Conservation (phyloP, 1,139 yeast species). For the Pichia sp. region DNA sequence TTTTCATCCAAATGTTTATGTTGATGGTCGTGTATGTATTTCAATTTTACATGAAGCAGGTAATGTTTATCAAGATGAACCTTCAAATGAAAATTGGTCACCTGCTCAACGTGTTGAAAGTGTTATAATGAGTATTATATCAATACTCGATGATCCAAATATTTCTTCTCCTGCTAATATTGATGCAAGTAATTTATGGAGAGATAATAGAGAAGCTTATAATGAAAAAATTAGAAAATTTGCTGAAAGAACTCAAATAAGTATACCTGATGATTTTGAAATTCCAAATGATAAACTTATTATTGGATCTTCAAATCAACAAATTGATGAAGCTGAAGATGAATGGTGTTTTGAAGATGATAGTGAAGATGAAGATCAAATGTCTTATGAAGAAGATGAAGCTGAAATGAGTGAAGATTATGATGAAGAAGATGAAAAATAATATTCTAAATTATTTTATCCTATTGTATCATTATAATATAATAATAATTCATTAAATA, state of each 20-base stretch:
- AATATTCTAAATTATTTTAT: neutral
- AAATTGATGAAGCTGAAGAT: slow-evolving; percentile 31
- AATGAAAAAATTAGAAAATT: slow-evolving; percentile 71
- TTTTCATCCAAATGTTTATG: slow-evolving; percentile 90
- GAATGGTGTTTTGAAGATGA: slow-evolving; percentile 23
- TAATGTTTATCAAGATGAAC: slow-evolving; percentile 83
- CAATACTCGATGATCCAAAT: slow-evolving; percentile 88
- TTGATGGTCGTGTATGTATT: slow-evolving; percentile 89
- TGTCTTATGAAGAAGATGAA: slow-evolving; percentile 36
- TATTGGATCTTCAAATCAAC: slow-evolving; percentile 17
- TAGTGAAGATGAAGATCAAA: slow-evolving; percentile 26
- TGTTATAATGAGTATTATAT: slow-evolving; percentile 81
- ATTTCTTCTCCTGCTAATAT: slow-evolving; percentile 90
- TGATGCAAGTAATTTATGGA: slow-evolving; percentile 88
- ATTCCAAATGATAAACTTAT: slow-evolving; percentile 45
- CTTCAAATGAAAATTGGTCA: slow-evolving; percentile 90
- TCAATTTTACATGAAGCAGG: slow-evolving; percentile 83
- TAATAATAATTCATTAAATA: no score
- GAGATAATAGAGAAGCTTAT: slow-evolving; percentile 75
- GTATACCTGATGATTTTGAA: slow-evolving; percentile 79
- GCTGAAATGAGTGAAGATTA: slow-evolving; percentile 33
- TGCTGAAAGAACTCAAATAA: slow-evolving; percentile 76
- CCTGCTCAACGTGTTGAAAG: slow-evolving; percentile 95
- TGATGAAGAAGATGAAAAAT: slow-evolving; percentile 29
- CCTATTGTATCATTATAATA: no score